Conservation (phyloP, 2,329 filamentous ascomycete genomes). For the Diaporthe destruens region DNA sequence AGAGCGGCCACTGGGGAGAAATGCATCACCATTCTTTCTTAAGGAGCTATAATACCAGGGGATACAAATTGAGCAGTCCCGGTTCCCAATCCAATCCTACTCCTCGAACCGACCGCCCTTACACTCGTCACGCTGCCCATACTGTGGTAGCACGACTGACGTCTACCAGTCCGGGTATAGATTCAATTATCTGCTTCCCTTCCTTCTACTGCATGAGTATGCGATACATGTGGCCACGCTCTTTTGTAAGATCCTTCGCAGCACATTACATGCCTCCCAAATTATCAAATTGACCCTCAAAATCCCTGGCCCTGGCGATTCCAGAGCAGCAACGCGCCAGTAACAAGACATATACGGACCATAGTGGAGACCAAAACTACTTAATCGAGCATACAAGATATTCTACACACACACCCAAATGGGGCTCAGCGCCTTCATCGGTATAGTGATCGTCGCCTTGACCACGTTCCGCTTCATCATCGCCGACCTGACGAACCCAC, state of each 20-base stretch:
- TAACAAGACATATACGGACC: not conserved
- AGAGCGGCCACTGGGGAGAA: slow-evolving; percentile 1
- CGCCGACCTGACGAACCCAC: slow-evolving; percentile 31
- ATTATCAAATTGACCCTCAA: too few relatives aligned
- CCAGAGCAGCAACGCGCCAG: not conserved
- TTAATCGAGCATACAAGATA: not conserved
- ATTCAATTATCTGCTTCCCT: not conserved
- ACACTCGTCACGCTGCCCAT: not conserved
- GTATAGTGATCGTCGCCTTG: not conserved
- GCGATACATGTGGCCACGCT: not conserved
- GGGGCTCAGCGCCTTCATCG: not conserved
- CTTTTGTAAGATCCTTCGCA: not conserved
- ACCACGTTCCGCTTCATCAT: not conserved
- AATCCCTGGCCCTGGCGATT: not conserved
- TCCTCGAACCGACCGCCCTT: not conserved
- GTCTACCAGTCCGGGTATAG: not conserved
- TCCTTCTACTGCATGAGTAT: not conserved
- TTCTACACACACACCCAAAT: not conserved
- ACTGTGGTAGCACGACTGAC: not conserved
- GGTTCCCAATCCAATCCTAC: not conserved
- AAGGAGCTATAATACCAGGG: not conserved
- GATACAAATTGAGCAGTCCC: not conserved
- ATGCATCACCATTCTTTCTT: slow-evolving; percentile 13
- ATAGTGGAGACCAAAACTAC: not conserved
- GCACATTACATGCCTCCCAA: not conserved